These are phyloP conservation scores for Tulasnella sp. DNA, from an alignment of 768 basidiomycete genomes.

Conservation along the genomic window DNA sequence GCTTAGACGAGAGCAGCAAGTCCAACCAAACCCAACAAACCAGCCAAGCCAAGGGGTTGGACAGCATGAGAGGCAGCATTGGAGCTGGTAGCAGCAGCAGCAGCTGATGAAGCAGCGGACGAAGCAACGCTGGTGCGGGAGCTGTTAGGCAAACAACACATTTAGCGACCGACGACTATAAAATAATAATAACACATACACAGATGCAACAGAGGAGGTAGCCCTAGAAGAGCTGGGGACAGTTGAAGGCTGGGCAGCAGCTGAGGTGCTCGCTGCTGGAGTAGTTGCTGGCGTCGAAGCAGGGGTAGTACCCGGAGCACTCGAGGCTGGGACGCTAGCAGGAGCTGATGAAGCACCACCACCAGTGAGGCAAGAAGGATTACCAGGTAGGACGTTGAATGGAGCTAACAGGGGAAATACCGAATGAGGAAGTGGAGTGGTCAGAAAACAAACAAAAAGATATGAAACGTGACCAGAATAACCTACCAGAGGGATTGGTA, in stretches of 20 bases:
- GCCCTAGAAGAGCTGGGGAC: not conserved
- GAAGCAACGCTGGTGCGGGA: not conserved
- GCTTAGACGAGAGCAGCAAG: slow-evolving; percentile 10
- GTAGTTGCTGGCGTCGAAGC: not conserved
- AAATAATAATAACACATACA: not conserved
- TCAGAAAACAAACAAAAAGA: not conserved
- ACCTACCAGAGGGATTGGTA: slow-evolving; percentile 16
- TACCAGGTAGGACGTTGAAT: slow-evolving; percentile 4
- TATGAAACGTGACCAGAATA: no score
- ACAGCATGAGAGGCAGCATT: not conserved
- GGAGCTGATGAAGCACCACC: not conserved
- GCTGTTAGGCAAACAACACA: not conserved
- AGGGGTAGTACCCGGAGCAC: not conserved
- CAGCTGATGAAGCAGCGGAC: not conserved
- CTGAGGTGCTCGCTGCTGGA: not conserved
- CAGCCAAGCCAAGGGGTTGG: slow-evolving; percentile 5
- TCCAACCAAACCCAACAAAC: slow-evolving; percentile 2
- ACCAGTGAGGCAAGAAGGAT: slow-evolving; percentile 4
- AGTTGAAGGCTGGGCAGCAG: not conserved
- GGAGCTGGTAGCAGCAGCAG: not conserved
- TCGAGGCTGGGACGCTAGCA: not conserved
- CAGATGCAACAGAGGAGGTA: not conserved
- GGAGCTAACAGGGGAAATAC: slow-evolving; percentile 2
- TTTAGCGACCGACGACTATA: not conserved
- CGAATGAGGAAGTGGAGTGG: not conserved